phyloP scores from a whole-genome alignment of 2,329 filamentous ascomycete genomes.

The Madurella fahalii region DNA sequence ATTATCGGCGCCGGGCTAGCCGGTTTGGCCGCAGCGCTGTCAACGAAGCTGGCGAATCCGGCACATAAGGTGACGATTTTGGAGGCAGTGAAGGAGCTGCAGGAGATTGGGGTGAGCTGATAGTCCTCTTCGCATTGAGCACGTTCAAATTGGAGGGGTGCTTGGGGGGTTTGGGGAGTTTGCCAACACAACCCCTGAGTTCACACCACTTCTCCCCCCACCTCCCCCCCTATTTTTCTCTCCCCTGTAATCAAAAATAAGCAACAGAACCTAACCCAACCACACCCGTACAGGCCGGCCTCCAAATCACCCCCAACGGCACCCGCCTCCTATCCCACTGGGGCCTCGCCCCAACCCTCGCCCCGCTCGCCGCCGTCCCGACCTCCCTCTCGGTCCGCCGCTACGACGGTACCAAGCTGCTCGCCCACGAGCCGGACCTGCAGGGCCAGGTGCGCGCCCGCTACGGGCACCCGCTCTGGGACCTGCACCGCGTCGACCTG shows the following conservation, averaged over 20 bases:
- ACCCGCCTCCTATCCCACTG: conserved; percentile 28
- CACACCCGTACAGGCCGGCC: conserved; percentile 22
- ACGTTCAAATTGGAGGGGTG: too few relatives aligned
- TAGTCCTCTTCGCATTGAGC: not conserved
- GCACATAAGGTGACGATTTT: conserved; percentile 27
- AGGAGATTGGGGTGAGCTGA: conserved; percentile 23
- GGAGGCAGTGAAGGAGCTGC: conserved; percentile 25
- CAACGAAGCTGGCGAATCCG: conserved; percentile 27
- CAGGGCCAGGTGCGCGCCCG: conserved; percentile 25
- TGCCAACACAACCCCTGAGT: too few relatives aligned
- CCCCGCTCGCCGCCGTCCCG: conserved; percentile 25
- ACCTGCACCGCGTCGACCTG: conserved; percentile 48
- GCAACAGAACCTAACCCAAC: not conserved
- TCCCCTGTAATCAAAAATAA: not conserved
- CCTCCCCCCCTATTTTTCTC: not conserved
- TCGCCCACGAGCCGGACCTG: conserved; percentile 30
- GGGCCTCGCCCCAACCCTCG: conserved; percentile 22
- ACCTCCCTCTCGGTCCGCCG: conserved; percentile 28
- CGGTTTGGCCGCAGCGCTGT: conserved; percentile 31
- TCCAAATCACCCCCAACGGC: conserved; percentile 31
- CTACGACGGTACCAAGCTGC: conserved; percentile 28
- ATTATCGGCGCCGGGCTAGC: conserved; percentile 33
- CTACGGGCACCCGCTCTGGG: conserved; percentile 38
- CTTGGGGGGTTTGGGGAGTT: too few relatives aligned
- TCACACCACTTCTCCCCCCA: too few relatives aligned